phyloP scores from a whole-genome alignment of 139 green algal species.

The Spirogloea muscicola region DNA sequence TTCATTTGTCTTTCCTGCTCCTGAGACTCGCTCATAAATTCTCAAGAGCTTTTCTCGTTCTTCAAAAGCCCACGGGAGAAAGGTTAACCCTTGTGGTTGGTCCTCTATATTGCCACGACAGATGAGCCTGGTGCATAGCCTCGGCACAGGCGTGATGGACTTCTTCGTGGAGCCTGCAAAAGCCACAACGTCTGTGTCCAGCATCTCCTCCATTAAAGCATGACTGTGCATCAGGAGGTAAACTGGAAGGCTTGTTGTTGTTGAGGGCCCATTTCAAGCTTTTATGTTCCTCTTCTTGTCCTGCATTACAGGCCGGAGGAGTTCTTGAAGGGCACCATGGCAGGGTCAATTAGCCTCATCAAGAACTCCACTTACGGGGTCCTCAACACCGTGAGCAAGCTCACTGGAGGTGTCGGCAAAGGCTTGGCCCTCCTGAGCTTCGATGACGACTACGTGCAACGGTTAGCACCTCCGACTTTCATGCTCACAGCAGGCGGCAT shows the following conservation, averaged over 20 bases:
- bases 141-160: slow-evolving; percentile 52
- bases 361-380: slow-evolving; percentile 56
- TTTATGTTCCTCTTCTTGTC: neutral
- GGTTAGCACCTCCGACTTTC: slow-evolving; percentile 9
- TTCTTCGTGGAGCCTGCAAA: slow-evolving; percentile 59
- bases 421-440: slow-evolving; percentile 54
- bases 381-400: slow-evolving; percentile 51
- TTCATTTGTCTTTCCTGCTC: neutral
- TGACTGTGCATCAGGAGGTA: neutral
- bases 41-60: neutral
- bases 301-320: slow-evolving; percentile 46
- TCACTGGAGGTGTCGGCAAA: slow-evolving; percentile 52
- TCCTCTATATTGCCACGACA: slow-evolving; percentile 25
- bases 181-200: slow-evolving; percentile 31
- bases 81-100: too few species aligned
- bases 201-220: neutral
- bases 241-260: neutral
- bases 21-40: neutral
- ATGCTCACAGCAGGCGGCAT: neutral
- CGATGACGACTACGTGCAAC: slow-evolving; percentile 59
- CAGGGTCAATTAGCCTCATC: slow-evolving; percentile 53
- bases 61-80: too few species aligned
- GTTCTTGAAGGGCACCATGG: slow-evolving; percentile 49
- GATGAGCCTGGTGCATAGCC: slow-evolving; percentile 42
- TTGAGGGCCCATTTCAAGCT: neutral